phyloP scores from a whole-genome alignment of 2,329 filamentous ascomycete species.

The Ophiostoma pallidulum region DNA sequence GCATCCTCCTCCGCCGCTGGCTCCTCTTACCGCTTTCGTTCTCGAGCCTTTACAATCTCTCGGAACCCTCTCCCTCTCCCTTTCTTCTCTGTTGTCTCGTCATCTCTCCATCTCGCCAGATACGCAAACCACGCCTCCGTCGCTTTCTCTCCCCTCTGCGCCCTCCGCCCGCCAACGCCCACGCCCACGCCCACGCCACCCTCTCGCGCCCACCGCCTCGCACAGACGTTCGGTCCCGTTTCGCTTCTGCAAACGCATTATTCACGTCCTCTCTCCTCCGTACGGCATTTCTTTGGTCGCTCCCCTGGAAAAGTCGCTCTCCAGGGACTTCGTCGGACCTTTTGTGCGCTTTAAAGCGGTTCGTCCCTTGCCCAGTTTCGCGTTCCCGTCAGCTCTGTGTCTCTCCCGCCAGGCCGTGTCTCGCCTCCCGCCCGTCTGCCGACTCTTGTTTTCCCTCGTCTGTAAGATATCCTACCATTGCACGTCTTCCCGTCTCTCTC shows the following conservation, averaged over 20 bases:
- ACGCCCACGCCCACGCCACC: neutral
- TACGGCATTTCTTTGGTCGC: too few species aligned
- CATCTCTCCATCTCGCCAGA: neutral
- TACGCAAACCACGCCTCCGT: too few species aligned
- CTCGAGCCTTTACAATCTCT: neutral
- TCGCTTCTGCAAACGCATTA: constrained; percentile 4
- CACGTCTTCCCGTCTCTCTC: neutral
- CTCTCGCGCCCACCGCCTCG: neutral
- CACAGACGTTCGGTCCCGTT: constrained; percentile 7
- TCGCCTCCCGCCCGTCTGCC: neutral
- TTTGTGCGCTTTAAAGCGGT: constrained; percentile 1
- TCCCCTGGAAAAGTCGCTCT: neutral
- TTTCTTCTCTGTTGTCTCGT: neutral
- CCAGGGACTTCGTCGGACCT: neutral
- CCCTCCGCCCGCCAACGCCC: neutral
- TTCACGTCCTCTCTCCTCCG: constrained; percentile 3
- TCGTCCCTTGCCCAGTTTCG: constrained; percentile 2
- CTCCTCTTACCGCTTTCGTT: too few species aligned
- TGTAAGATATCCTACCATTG: neutral
- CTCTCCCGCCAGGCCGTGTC: neutral
- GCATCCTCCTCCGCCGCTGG: too few species aligned
- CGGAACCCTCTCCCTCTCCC: neutral
- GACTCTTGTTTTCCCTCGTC: neutral
- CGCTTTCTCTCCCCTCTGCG: too few species aligned
- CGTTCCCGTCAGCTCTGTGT: neutral